phyloP scores from a whole-genome alignment of 495 filamentous ascomycete species.

The Cercophora sp. region DNA sequence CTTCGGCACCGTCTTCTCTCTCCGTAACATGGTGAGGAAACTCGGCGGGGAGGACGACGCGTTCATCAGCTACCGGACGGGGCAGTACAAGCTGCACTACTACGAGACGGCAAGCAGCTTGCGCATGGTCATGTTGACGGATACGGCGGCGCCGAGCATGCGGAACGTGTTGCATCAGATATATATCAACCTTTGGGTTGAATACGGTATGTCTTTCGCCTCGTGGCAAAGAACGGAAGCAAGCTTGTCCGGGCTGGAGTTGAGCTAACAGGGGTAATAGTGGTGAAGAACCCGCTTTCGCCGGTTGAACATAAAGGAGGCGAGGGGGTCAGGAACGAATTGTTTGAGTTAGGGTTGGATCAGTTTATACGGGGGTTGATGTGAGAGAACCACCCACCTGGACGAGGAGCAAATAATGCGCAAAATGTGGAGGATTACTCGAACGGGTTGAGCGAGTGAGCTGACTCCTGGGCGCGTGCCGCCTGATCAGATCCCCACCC shows the following conservation, averaged over 20 bases:
- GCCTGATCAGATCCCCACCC: too few species aligned
- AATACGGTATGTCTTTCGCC: conserved; percentile 67
- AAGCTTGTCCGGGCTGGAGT: too few species aligned
- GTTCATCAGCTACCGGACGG: conserved; percentile 86
- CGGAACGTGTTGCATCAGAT: conserved; percentile 94
- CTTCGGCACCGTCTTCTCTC: conserved; percentile 92
- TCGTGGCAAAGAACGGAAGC: neutral
- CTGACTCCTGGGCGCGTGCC: neutral
- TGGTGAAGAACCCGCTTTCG: conserved; percentile 91
- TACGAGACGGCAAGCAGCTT: conserved; percentile 95
- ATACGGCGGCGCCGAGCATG: conserved; percentile 83
- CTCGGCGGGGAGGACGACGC: conserved; percentile 87
- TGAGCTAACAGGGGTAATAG: conserved; percentile 36
- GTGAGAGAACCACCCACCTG: conserved; percentile 26
- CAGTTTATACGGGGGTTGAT: conserved; percentile 64
- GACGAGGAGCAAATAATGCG: neutral
- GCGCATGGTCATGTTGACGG: conserved; percentile 95
- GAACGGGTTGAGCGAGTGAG: neutral
- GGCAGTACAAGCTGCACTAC: conserved; percentile 96
- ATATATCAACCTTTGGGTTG: conserved; percentile 94
- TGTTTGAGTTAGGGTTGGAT: conserved; percentile 89
- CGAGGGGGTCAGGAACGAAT: conserved; percentile 84
- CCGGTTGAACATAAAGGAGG: conserved; percentile 86
- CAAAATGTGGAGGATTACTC: neutral
- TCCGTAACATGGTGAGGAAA: conserved; percentile 96